Base-by-base conservation (phyloP, 2,329 filamentous ascomycete genomes). In the Verticillium dahliae region DNA sequence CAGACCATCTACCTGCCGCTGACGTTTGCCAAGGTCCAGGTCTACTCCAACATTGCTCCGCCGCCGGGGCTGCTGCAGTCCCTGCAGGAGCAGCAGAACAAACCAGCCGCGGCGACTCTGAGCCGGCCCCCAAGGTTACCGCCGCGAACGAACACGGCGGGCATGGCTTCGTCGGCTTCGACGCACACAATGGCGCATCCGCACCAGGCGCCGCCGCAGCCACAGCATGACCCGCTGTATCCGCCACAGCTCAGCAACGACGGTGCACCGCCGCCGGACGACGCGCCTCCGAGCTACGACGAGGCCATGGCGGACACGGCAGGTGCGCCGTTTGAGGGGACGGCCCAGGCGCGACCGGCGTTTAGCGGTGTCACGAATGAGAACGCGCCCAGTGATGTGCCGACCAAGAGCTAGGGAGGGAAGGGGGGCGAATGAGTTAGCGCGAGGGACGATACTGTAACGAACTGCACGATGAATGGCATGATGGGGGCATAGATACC, bases 211-310 rank as follows among this genome's bases (percentile, higher is more conserved):
- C 65, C 56, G 66, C 68, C 64, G 62, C 71, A 59, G 65, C 71
- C 62, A 11, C 58, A 73, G 2, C 70, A 73, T 27, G 84, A 86
- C 66, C 79, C 84, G 3, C 71, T 85, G 7, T 87, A 86, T 63
- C 85, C 85, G 15, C 84, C 85, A 4, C 85, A 86, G 68, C 74
- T 87, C 22, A 80, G 81, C 39, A 74, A 78, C 18, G 70, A 73
- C 0, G 77, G 74, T 2, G 80, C 73, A 1, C 74, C 78, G 18
- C 70, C 73, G 0, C 80, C 84, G 65, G 88, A 91, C 37, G 92
- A 95, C 61, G 91, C 92, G n/a, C 93, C 94, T 18, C 93, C 93
- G 7, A 97, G 91, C 69, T 98, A 98, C 71, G 92, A 97, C 75
- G 93, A 97, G 74, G 92, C 92, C 13, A 88, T 97, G 76, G 92